Evolutionary conservation across 1,284 basidiomycete genomes (phyloP), one percentile per base, ranked within the genome.

Genomic region (Paramarasmius palmivorus): DNA sequence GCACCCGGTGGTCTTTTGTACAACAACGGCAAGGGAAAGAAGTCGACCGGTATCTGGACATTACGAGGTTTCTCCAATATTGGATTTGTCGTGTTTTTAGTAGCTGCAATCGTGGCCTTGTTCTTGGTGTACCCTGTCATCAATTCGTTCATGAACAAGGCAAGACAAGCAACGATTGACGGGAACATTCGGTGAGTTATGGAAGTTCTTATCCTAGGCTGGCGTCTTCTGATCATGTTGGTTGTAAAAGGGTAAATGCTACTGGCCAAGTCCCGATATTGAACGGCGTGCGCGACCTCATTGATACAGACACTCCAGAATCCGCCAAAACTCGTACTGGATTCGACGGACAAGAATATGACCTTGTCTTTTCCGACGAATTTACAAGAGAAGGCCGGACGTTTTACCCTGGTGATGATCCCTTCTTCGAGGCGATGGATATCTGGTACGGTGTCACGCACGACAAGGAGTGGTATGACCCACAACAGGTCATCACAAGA

Each of bases 301-400:
- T 93, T 61, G 91, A 93, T 68, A 53, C 65, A 3, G 82, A 82
- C 12, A 94, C 91, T 0, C 90, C 90, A 0, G 59, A 72, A 1
- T 58, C 61, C 0, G 86, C 79, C 4, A 77, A 77, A 59, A 75
- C 79, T 0, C 77, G 87, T 26, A 84, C 71, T 1, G 89, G 89
- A 0, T 86, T 76, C 57, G 89, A 92, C 62, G 83, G 84, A 2
- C 57, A 80, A 20, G 63, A 75, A 4, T 92, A 89, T 67, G 76
- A 75, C 7, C 75, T 91, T 29, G 86, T 87, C 6, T 92, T 93
- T 64, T 90, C 84, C 0, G 93, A 96, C 73, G 93, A 95, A 70
- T 95, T 95, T 69, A 82, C 92, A 42, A 62, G 57, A 2, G 80
- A 83, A n/a, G 89, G 88, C 38, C 75, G 89, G 52, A 79, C 85